These are phyloP conservation scores for Mycena rebaudengoi DNA, from an alignment of 768 basidiomycete genomes.

Conservation along the genomic window DNA sequence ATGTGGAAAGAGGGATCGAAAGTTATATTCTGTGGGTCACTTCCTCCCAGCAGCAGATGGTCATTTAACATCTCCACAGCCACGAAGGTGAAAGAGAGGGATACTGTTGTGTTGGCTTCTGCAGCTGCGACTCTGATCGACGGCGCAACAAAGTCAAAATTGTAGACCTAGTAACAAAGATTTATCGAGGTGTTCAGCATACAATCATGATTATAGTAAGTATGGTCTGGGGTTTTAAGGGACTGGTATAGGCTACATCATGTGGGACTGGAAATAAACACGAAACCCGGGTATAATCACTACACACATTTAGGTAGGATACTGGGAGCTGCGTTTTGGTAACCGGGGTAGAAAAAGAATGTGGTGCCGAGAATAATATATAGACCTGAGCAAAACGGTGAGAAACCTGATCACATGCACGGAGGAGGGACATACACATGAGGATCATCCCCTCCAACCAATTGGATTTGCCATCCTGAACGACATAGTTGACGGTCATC, in stretches of 20 bases:
- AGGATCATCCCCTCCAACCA: constrained; percentile 82
- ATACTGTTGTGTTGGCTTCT: constrained; percentile 72
- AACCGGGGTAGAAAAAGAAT: constrained; percentile 71
- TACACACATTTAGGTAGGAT: constrained; percentile 1
- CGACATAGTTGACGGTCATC: constrained; percentile 84
- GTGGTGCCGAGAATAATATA: constrained; percentile 77
- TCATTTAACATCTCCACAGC: constrained; percentile 49
- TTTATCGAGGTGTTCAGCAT: no score
- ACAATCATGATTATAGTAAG: no score
- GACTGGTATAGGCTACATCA: no score
- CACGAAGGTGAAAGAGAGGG: constrained; percentile 89
- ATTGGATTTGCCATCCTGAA: constrained; percentile 84
- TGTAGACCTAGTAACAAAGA: constrained; percentile 49
- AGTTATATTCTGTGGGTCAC: constrained; percentile 88
- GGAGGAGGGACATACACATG: constrained; percentile 60
- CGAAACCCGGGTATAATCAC: not conserved
- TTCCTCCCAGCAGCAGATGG: not conserved
- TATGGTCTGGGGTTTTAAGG: no score
- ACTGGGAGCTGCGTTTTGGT: not conserved
- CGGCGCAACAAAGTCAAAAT: constrained; percentile 62
- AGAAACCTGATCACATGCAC: not conserved
- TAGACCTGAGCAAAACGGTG: constrained; percentile 49
- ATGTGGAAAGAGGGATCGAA: constrained; percentile 98
- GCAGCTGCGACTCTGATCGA: constrained; percentile 82
- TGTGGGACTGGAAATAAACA: no score